Percentiles rank a stretch among this genome's conserved stretches.
These are phyloP conservation scores for Calonectria naviculata DNA, from an alignment of 2,329 filamentous ascomycete genomes.

Conservation along the genomic window DNA sequence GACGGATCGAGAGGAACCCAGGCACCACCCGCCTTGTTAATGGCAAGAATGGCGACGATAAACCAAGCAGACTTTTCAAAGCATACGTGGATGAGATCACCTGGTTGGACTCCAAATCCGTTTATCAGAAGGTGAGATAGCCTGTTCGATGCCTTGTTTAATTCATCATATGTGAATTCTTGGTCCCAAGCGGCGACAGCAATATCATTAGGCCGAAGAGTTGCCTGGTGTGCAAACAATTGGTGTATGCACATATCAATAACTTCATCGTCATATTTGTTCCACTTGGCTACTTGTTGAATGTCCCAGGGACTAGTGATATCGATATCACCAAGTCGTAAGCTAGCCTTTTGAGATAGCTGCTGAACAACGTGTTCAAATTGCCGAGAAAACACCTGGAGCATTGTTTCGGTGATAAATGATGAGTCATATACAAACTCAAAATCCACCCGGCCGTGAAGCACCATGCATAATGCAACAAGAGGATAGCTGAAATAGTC, in stretches of 20 bases:
- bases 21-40: neutral
- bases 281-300: neutral
- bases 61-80: neutral
- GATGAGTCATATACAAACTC: neutral
- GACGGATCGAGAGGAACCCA: neutral
- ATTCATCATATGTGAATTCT: neutral
- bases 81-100: neutral
- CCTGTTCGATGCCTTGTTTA: neutral
- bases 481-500: neutral
- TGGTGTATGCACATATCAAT: neutral
- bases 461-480: neutral
- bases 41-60: neutral
- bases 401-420: neutral
- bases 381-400: neutral
- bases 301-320: neutral
- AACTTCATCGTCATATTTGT: neutral
- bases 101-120: neutral
- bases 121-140: neutral
- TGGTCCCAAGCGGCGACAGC: neutral
- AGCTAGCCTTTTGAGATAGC: neutral
- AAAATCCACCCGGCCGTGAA: neutral
- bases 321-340: neutral
- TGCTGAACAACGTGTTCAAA: neutral
- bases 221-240: neutral
- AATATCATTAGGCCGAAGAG: neutral